Base-by-base conservation (phyloP, 2,329 filamentous ascomycete genomes). In the Verticillium zaregamsianum region DNA sequence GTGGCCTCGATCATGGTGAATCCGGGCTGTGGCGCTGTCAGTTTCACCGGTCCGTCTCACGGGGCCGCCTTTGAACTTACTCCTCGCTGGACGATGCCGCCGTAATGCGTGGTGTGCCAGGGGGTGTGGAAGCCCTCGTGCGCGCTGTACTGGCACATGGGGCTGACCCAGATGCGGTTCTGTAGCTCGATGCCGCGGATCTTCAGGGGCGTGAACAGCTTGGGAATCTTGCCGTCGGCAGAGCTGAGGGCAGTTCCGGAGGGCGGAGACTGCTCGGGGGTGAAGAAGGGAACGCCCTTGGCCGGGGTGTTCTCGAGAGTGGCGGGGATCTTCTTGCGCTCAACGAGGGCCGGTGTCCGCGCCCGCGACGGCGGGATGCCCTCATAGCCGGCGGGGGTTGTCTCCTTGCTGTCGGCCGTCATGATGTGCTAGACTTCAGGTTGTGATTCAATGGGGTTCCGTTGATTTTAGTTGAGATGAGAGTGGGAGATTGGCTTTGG, bases 51-150 rank as follows among this genome's bases (percentile, higher is more conserved):
- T 8, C 17, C 5, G 2, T 15, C 23, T 32, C 6, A 7, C 8
- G 54, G 8, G 25, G 20, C 15, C 5, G 31, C 3, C 9, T 8
- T 15, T 2, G 1, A 11, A 64, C 67, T 67, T 67, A 74, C 87
- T 0, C 90, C 90, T 3, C 90, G 86, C 67, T 86, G 82, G 31
- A 88, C 79, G 66, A 93, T 91, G 23, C 89, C 88, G 20, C 90
- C 90, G 33, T 92, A 79, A 67, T 93, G 90, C 2, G 90, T 85
- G 39, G 89, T 73, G 71, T 93, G 90, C 89, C 89, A 93, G 63
- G 84, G 76, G 0, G 87, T 91, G 65, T 85, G 82, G 70, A 91
- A 88, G 11, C 91, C 77, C 45, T 80, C 73, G 32, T 75, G 67
- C 2, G 78, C 73, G 5, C 73, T 77, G 65, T 80, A 81, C 66